Evolutionary conservation across 2,329 filamentous ascomycete genomes (phyloP).

Genomic region (Colletotrichum sp.): DNA sequence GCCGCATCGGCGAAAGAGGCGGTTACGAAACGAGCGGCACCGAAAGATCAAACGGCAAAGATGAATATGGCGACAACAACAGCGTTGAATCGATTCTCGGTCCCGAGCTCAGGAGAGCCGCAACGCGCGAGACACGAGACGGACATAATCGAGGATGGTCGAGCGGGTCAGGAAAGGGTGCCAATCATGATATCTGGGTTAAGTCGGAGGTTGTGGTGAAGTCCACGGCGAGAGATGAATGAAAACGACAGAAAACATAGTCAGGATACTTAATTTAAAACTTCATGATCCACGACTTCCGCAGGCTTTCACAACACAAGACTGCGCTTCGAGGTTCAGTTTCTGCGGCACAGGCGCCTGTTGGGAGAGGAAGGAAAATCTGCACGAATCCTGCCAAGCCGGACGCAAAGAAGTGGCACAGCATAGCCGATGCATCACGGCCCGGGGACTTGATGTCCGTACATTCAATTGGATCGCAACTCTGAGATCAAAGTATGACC

Average conservation of each 20-base stretch:
- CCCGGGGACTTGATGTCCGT: background rate
- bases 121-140: background rate
- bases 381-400: background rate
- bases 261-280: background rate
- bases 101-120: background rate
- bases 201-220: conserved; percentile 11
- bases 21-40: background rate
- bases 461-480: background rate
- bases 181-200: conserved; percentile 3
- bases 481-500: background rate
- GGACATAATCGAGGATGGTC: background rate
- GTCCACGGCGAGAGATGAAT: background rate
- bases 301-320: background rate
- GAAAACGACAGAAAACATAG: background rate
- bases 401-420: conserved; percentile 3
- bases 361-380: background rate
- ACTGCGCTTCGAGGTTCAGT: background rate
- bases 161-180: background rate
- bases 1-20: background rate
- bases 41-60: background rate
- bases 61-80: background rate
- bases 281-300: background rate
- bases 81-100: conserved; percentile 16
- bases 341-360: background rate
- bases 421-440: background rate